Base-by-base conservation (phyloP, 1,139 yeast species). In the Saccharomycopsis phalli region DNA sequence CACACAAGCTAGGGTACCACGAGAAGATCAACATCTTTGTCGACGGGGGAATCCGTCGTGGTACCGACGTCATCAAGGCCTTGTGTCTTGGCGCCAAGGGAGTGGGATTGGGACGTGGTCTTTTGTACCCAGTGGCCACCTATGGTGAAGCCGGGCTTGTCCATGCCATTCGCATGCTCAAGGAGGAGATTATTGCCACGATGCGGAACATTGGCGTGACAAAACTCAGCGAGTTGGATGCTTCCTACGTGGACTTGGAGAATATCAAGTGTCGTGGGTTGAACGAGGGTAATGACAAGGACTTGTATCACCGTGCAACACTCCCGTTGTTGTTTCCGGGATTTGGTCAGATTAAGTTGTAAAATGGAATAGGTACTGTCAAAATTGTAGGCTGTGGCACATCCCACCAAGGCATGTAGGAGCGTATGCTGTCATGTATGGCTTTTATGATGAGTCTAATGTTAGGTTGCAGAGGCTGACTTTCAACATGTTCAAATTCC, bases 191-290 rank as follows among this genome's bases (percentile, higher is more conserved):
- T 58, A 76, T 73, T 48, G 82, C 86, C 91, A 77, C 81, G 58
- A 84, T 88, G 96, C 69, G 95, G 50, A 66, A 88, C 38, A 62
- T 88, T 38, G 97, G 96, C 33, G 94, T 74, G 23, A 75, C 74
- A 17, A 68, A 66, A 20, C 62, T 88, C 17, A 71, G 68, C 36
- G 80, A 86, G 33, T 66, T 88, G 48, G 66, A 73, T 49, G 77
- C 76, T 13, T 60, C 65, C 5, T 61, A 69, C 47, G 57, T 79
- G 8, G 84, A 79, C 13, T 26, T 39, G 13, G 20, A 18, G 2
- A 44, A 39, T 22, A 28, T 44, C 11, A 29, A 34, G 14, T 33
- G 27, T 8, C n/a, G 45, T 6, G 23, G 37, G 28, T 13, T 31
- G 4, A 34, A 25, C 19, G n/a, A 7, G 31, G 47, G 35, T 8